Evolutionary conservation across 331 rosid genomes (phyloP).

Genomic region (Rhamnella rubrinervis): DNA sequence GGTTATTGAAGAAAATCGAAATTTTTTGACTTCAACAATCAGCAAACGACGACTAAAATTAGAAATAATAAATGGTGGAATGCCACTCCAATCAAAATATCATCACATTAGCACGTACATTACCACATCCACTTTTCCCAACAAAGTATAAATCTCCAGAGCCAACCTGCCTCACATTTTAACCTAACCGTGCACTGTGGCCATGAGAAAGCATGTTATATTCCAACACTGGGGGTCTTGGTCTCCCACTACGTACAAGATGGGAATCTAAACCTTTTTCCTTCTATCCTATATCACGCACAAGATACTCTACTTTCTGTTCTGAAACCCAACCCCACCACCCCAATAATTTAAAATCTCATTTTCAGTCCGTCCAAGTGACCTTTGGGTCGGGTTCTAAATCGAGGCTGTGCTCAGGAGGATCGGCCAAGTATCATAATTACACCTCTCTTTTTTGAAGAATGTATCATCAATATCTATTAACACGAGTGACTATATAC

Average conservation of each 20-base stretch:
- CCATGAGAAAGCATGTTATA: conserved; percentile 21
- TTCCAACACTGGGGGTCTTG: conserved; percentile 4
- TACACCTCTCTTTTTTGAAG: conserved; percentile 16
- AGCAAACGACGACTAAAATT: too few relatives aligned
- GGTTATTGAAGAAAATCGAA: too few relatives aligned
- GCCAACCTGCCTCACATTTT: conserved; percentile 25
- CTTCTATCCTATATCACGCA: conserved; percentile 29
- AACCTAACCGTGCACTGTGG: conserved; percentile 16
- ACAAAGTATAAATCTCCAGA: conserved; percentile 9
- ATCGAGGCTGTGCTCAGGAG: conserved; percentile 21
- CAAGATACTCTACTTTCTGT: conserved; percentile 33
- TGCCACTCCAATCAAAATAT: neutral
- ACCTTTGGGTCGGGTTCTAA: conserved; percentile 13
- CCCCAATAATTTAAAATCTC: conserved; percentile 21
- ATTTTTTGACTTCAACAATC: too few relatives aligned
- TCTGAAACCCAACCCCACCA: conserved; percentile 15
- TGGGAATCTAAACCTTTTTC: conserved; percentile 24
- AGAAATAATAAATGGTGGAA: neutral
- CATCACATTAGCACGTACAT: neutral
- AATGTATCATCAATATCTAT: conserved; percentile 42
- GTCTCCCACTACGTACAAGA: conserved; percentile 32
- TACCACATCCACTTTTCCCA: conserved; percentile 12
- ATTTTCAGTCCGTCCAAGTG: conserved; percentile 12
- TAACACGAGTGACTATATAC: conserved; percentile 68
- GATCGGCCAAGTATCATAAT: conserved; percentile 18